Evolutionary conservation across 345 rosid genomes (phyloP).

Genomic region (Abelmoschus esculentus): DNA sequence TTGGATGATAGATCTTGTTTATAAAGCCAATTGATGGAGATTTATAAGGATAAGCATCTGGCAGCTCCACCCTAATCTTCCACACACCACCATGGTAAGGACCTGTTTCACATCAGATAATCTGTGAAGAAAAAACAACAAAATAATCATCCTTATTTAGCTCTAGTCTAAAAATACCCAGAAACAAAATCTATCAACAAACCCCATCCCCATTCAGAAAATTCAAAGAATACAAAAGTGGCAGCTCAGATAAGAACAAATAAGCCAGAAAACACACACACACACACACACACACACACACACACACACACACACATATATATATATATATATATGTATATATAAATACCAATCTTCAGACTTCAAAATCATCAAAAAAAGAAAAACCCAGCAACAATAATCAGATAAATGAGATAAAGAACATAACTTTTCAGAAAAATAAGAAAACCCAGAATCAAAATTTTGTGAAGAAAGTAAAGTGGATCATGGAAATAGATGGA

Average conservation of each 20-base stretch:
- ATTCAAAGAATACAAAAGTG: constrained; percentile 14
- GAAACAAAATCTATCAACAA: neutral
- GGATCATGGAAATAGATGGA: too few relatives aligned
- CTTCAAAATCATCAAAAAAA: too few relatives aligned
- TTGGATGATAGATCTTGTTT: constrained; percentile 94
- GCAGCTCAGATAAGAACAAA: constrained; percentile 7
- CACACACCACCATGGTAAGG: constrained; percentile 86
- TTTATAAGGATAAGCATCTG: constrained; percentile 98
- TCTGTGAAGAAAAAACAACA: neutral
- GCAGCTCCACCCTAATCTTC: constrained; percentile 96
- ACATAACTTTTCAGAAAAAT: too few relatives aligned
- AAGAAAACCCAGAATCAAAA: too few relatives aligned
- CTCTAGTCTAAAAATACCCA: neutral
- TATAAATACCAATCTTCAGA: too few relatives aligned
- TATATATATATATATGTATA: too few relatives aligned
- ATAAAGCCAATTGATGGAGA: constrained; percentile 95
- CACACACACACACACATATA: neutral
- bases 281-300: neutral
- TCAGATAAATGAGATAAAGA: too few relatives aligned
- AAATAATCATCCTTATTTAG: neutral
- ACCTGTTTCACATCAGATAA: constrained; percentile 39
- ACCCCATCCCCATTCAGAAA: constrained; percentile 11
- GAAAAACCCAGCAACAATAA: neutral
- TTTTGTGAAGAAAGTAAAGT: too few relatives aligned
- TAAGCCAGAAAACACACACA: neutral